These are phyloP conservation scores for Trametes cingulata DNA, from an alignment of 768 basidiomycete species.

Conservation along the genomic window DNA sequence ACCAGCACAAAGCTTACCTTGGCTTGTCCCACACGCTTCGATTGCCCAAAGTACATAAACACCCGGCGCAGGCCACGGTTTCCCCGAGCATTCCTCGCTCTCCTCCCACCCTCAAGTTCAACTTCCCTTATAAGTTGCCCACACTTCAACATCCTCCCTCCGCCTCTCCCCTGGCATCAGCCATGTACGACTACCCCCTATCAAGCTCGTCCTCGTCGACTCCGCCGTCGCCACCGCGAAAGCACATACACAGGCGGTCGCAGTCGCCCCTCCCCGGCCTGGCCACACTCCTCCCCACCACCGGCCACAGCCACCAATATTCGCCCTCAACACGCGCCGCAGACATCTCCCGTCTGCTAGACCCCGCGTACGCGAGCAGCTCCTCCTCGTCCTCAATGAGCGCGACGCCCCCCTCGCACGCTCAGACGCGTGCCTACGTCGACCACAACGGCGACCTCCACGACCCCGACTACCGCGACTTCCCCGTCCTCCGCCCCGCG, in stretches of 20 bases:
- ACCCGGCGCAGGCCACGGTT: constrained; percentile 2
- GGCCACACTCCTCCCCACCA: constrained; percentile 28
- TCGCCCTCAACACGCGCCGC: constrained; percentile 42
- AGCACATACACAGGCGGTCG: constrained; percentile 21
- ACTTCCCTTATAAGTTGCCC: constrained; percentile 4
- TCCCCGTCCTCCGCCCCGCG: constrained; percentile 43
- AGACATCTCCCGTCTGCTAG: constrained; percentile 64
- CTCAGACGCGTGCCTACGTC: constrained; percentile 46
- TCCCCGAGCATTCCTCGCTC: constrained; percentile 15
- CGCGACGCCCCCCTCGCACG: constrained; percentile 20
- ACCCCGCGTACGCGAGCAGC: constrained; percentile 54
- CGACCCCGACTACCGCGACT: constrained; percentile 69
- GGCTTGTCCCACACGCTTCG: background rate
- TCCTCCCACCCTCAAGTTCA: constrained; percentile 10
- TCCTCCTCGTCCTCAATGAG: constrained; percentile 29
- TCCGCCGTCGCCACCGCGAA: constrained; percentile 16
- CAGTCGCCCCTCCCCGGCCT: constrained; percentile 30
- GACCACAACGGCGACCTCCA: constrained; percentile 64
- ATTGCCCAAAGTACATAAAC: constrained; percentile 9
- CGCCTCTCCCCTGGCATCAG: constrained; percentile 7
- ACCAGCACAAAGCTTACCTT: constrained; percentile 10
- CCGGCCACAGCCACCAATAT: constrained; percentile 27
- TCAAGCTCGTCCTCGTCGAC: constrained; percentile 18
- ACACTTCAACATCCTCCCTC: constrained; percentile 6
- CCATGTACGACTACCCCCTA: constrained; percentile 28